These are phyloP conservation scores for Perkinsus marinus DNA, from an alignment of 169 alveolate genomes.

Conservation along the genomic window DNA sequence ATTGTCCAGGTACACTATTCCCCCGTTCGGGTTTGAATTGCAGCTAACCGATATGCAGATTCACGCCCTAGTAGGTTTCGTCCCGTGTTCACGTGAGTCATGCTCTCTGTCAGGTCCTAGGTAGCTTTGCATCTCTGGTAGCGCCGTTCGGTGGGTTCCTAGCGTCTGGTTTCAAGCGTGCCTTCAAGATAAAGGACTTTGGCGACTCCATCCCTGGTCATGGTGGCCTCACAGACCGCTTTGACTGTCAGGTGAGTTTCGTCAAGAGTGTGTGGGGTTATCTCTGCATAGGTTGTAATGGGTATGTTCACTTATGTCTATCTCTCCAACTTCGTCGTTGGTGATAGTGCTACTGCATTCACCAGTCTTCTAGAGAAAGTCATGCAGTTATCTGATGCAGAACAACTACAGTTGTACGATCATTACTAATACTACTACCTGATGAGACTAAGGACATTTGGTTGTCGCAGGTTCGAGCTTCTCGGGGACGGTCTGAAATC, in stretches of 20 bases:
- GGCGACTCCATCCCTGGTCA: constrained; percentile 98
- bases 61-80: neutral
- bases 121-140: constrained; percentile 82
- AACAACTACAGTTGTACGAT: neutral
- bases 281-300: constrained; percentile 10
- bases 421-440: no score
- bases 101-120: constrained; percentile 63
- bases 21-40: neutral
- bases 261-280: constrained; percentile 50
- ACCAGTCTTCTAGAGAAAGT: neutral
- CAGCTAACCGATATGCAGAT: neutral
- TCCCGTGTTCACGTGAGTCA: neutral
- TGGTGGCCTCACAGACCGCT: constrained; percentile 97
- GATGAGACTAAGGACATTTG: neutral
- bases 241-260: constrained; percentile 89
- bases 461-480: neutral
- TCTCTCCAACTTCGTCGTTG: neutral
- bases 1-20: neutral
- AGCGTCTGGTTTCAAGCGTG: constrained; percentile 98
- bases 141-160: constrained; percentile 99
- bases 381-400: neutral
- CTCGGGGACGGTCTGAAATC: neutral
- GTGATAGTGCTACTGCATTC: neutral
- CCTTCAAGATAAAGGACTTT: constrained; percentile 91
- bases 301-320: constrained; percentile 30